These are phyloP conservation scores for Basidiobolus meristosporus DNA, from an alignment of 371 early-diverging fungal genomes.

Conservation along the genomic window DNA sequence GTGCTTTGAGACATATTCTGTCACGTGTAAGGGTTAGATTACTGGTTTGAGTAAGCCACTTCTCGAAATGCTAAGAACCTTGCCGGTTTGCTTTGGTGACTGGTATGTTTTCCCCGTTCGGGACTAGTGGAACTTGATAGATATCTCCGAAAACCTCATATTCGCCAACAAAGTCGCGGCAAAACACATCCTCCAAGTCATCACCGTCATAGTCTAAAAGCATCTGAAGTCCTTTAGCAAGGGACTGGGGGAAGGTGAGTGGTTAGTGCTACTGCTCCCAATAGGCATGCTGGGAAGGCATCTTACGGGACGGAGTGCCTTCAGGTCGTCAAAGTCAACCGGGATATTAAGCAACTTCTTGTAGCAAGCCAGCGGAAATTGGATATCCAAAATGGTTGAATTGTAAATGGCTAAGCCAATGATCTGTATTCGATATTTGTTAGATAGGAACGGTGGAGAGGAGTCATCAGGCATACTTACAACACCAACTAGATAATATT, in stretches of 20 bases:
- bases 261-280: no score
- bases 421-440: slow-evolving; percentile 3
- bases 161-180: slow-evolving; percentile 61
- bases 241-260: slow-evolving; percentile 18
- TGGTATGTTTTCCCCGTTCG: slow-evolving; percentile 42
- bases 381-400: slow-evolving; percentile 75
- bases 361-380: slow-evolving; percentile 77
- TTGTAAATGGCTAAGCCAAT: slow-evolving; percentile 90
- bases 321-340: slow-evolving; percentile 33
- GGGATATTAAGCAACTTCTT: slow-evolving; percentile 72
- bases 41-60: neutral
- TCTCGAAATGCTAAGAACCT: neutral
- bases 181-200: slow-evolving; percentile 71
- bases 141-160: slow-evolving; percentile 61
- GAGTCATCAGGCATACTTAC: slow-evolving; percentile 12
- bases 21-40: slow-evolving; percentile 6
- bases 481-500: slow-evolving; percentile 81
- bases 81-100: slow-evolving; percentile 54
- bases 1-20: slow-evolving; percentile 67
- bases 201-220: slow-evolving; percentile 61
- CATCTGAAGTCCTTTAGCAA: slow-evolving; percentile 67
- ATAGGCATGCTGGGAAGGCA: no score
- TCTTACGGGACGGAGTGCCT: slow-evolving; percentile 23
- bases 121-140: slow-evolving; percentile 42
- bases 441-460: neutral